These are phyloP conservation scores for Pseudevernia furfuracea DNA, from an alignment of 495 filamentous ascomycete genomes.

Conservation along the genomic window DNA sequence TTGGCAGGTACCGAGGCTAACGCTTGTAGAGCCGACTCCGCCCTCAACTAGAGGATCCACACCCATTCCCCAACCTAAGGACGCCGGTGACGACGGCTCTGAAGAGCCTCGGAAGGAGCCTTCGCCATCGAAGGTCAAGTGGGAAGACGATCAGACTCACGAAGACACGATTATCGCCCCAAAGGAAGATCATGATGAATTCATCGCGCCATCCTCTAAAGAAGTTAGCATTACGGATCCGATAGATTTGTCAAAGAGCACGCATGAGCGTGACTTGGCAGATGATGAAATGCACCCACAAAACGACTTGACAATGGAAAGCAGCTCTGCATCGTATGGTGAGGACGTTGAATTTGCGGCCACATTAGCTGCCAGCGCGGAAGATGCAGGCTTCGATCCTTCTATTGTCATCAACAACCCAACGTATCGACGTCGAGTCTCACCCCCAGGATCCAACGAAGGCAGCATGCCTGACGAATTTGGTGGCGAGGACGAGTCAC, in stretches of 20 bases:
- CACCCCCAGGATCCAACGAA: constrained; percentile 54
- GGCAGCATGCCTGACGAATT: constrained; percentile 39
- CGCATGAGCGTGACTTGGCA: background rate
- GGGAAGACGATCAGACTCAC: constrained; percentile 54
- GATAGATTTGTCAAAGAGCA: background rate
- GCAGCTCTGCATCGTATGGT: constrained; percentile 31
- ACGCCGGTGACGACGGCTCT: constrained; percentile 22
- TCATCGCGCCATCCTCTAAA: background rate
- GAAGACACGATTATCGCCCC: constrained; percentile 53
- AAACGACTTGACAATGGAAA: constrained; percentile 14
- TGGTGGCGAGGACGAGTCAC: constrained; percentile 25
- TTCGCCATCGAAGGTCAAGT: constrained; percentile 49
- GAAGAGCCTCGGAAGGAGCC: constrained; percentile 20
- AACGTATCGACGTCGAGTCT: constrained; percentile 53
- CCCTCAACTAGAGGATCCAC: constrained; percentile 42
- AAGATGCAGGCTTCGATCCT: constrained; percentile 62
- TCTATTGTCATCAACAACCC: constrained; percentile 62
- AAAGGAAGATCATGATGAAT: constrained; percentile 31
- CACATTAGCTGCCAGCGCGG: constrained; percentile 58
- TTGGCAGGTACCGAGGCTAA: constrained; percentile 44
- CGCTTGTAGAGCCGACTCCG: constrained; percentile 46
- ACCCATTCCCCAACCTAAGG: constrained; percentile 28
- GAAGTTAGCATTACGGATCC: background rate
- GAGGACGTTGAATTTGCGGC: constrained; percentile 64
- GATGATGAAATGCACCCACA: background rate